Evolutionary conservation across 495 filamentous ascomycete species (phyloP).

Genomic region (Chaetomium fimeti): DNA sequence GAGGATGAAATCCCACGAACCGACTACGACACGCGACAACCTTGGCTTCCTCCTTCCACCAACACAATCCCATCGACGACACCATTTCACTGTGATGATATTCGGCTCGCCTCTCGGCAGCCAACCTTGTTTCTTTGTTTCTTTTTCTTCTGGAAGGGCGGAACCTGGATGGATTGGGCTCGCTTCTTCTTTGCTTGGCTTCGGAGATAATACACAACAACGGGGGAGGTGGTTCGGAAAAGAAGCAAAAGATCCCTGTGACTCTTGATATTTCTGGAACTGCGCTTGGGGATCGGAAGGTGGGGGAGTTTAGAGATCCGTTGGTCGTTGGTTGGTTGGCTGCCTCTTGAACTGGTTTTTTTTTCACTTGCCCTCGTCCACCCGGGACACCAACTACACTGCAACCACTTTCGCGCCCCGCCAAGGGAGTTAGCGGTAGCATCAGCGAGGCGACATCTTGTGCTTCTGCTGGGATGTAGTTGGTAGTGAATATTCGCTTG

Average conservation of each 20-base stretch:
- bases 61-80: not conserved
- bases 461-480: not conserved
- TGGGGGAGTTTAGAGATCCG: constrained; percentile 9
- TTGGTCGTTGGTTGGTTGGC: constrained; percentile 7
- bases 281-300: not conserved
- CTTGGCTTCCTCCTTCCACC: not conserved
- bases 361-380: not conserved
- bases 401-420: not conserved
- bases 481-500: constrained; percentile 11
- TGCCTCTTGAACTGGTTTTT: not conserved
- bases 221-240: not conserved
- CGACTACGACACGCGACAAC: not conserved
- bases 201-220: constrained; percentile 1
- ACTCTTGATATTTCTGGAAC: constrained; percentile 9
- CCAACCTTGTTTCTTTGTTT: not conserved
- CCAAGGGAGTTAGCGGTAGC: not conserved
- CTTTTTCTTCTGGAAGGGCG: not conserved
- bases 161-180: constrained; percentile 1
- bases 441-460: not conserved
- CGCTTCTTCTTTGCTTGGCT: constrained; percentile 4
- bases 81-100: constrained; percentile 14
- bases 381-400: not conserved
- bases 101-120: constrained; percentile 2
- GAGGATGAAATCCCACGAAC: not conserved
- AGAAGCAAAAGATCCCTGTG: constrained; percentile 2